Evolutionary conservation across 176 grass and related monocot genomes (phyloP).

Genomic region (Cenchrus fungigraminus): DNA sequence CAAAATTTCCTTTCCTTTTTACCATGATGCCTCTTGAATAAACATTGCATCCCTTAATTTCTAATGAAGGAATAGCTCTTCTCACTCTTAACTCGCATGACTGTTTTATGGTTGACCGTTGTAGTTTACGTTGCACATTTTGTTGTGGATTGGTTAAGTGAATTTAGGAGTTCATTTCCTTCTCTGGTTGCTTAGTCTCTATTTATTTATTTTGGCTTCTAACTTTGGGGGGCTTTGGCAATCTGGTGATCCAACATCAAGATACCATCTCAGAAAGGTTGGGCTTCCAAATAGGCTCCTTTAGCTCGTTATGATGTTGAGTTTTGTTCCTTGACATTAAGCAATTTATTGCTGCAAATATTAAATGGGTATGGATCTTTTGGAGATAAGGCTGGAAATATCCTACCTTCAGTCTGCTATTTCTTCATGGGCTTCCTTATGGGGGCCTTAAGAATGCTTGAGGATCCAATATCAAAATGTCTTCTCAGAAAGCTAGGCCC

Average conservation of each 20-base stretch:
- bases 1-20: constrained; percentile 6
- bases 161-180: constrained; percentile 30
- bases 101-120: neutral
- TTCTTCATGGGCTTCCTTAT: constrained; percentile 16
- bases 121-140: neutral
- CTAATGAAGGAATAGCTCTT: neutral
- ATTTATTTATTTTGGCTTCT: constrained; percentile 35
- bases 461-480: constrained; percentile 57
- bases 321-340: neutral
- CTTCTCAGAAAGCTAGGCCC: constrained; percentile 57
- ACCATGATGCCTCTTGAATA: neutral
- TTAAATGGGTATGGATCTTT: constrained; percentile 35
- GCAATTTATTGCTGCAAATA: neutral
- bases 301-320: constrained; percentile 34
- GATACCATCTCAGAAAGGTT: constrained; percentile 44
- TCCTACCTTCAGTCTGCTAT: constrained; percentile 8
- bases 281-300: constrained; percentile 23
- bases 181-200: constrained; percentile 9
- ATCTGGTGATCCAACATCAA: constrained; percentile 36
- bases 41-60: neutral
- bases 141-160: constrained; percentile 3
- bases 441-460: neutral
- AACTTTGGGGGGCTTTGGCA: neutral
- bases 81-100: neutral
- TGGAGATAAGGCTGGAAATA: constrained; percentile 24